Evolutionary conservation across 257 asterid species (phyloP).

Genomic region (Solanum ossicruentum): DNA sequence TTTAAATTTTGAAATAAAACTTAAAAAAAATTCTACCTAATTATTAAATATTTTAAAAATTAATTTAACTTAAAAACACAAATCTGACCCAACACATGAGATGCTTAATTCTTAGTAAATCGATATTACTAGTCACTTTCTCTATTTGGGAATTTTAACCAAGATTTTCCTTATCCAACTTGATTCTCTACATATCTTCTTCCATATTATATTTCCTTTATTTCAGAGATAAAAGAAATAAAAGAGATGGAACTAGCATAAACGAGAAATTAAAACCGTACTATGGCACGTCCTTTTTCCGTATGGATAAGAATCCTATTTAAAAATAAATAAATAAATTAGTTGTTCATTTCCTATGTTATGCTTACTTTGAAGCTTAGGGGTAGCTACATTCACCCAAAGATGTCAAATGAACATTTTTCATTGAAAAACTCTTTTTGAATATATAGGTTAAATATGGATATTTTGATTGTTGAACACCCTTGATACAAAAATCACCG

Average conservation of each 20-base stretch:
- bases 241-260: neutral
- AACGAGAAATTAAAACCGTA: neutral
- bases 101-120: conserved; percentile 28
- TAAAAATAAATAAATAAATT: neutral
- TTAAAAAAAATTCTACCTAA: neutral
- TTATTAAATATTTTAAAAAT: neutral
- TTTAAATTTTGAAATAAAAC: neutral
- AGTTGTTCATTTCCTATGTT: neutral
- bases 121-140: neutral
- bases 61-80: neutral
- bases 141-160: conserved; percentile 15
- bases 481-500: no score
- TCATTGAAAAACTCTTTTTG: no score
- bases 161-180: neutral
- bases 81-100: conserved; percentile 49
- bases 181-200: neutral
- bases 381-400: no score
- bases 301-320: neutral
- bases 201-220: neutral
- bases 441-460: no score
- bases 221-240: neutral
- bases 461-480: no score
- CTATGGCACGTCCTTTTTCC: neutral
- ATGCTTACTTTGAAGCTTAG: neutral
- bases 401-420: no score